Evolutionary conservation across 1,284 basidiomycete species (phyloP).

Genomic region (Moesziomyces sp.): DNA sequence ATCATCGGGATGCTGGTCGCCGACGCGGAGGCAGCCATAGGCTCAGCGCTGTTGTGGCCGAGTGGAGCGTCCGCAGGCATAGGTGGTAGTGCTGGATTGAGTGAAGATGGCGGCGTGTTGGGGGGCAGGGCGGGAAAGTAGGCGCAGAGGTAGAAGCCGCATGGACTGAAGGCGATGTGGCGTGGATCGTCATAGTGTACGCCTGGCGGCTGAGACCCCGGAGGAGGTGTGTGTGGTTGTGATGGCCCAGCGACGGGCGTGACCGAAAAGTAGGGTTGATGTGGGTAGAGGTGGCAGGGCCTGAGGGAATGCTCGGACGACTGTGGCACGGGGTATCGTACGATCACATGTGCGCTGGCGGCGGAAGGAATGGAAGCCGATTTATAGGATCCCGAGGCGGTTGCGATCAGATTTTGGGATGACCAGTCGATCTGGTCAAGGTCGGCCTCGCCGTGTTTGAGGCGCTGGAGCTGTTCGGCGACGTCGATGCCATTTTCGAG

Average conservation of each 20-base stretch:
- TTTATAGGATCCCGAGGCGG: conserved; percentile 28
- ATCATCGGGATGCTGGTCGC: not conserved
- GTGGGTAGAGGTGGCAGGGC: conserved; percentile 26
- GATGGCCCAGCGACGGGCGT: conserved; percentile 9
- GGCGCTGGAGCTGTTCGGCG: conserved; percentile 13
- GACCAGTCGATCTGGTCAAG: conserved; percentile 41
- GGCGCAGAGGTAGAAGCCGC: conserved; percentile 45
- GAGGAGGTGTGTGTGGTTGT: conserved; percentile 1
- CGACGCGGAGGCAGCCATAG: not conserved
- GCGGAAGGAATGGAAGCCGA: conserved; percentile 11
- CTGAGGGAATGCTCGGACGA: conserved; percentile 5
- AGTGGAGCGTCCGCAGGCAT: not conserved
- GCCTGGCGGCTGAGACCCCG: not conserved
- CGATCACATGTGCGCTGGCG: conserved; percentile 17
- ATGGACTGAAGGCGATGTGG: conserved; percentile 45
- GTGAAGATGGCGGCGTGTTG: not conserved
- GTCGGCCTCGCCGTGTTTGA: conserved; percentile 7
- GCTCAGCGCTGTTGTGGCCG: not conserved
- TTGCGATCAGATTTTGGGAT: conserved; percentile 31
- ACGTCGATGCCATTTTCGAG: conserved; percentile 22
- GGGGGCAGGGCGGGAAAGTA: conserved; percentile 11
- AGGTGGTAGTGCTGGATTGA: not conserved
- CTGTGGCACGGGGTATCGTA: conserved; percentile 23
- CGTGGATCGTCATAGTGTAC: conserved; percentile 24
- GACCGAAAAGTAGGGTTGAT: conserved; percentile 6